Evolutionary conservation across 2,329 filamentous ascomycete species (phyloP).

Genomic region (Trichoderma atrobrunneum): DNA sequence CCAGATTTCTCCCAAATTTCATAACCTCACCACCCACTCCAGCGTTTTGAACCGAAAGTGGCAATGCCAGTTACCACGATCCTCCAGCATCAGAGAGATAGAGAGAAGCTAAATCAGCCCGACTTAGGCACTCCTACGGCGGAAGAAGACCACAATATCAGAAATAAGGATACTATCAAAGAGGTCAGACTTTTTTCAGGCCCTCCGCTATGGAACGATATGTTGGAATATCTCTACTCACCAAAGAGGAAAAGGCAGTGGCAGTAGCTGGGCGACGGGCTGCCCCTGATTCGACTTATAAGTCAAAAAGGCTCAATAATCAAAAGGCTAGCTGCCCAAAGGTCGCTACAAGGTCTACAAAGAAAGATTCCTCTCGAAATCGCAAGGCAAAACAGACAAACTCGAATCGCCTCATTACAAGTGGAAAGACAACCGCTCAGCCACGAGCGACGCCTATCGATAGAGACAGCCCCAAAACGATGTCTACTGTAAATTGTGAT

Average conservation of each 20-base stretch:
- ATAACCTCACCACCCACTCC: neutral
- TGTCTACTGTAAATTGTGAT: neutral
- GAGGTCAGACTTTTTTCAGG: neutral
- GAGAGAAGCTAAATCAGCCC: neutral
- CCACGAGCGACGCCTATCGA: neutral
- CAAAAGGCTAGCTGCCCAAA: neutral
- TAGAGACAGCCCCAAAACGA: neutral
- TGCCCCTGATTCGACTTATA: neutral
- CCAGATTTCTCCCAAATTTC: neutral
- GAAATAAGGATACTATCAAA: neutral
- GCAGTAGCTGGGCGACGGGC: neutral
- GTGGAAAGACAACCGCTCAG: neutral
- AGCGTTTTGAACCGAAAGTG: neutral
- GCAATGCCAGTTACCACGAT: slow-evolving; percentile 1
- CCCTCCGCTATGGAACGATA: neutral
- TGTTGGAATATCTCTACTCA: neutral
- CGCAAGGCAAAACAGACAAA: neutral
- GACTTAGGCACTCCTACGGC: neutral
- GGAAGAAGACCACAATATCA: neutral
- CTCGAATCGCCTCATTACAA: neutral
- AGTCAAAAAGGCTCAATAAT: neutral
- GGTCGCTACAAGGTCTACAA: neutral
- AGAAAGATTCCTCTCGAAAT: neutral
- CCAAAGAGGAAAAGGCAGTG: neutral
- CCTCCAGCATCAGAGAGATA: neutral